Base-by-base conservation (phyloP, 2,329 filamentous ascomycete genomes). In the Lanzia echinophila region DNA sequence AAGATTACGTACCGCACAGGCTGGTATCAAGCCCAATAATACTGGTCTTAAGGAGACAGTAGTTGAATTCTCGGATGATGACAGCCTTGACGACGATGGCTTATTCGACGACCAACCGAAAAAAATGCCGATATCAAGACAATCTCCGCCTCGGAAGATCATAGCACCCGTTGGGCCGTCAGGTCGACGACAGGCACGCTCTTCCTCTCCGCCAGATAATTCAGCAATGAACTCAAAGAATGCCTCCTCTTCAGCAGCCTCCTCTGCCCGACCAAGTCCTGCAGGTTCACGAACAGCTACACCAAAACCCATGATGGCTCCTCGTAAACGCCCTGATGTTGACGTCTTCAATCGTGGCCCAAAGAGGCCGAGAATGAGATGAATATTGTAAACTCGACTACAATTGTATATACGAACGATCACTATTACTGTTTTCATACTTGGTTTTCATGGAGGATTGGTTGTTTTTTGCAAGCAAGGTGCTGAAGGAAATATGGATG, bases 11-110 rank as follows among this genome's bases (percentile, higher is more conserved):
- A 63, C 62, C 42, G 51, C 62, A 4, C 63, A 57, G 52, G 61
- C 58, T 43, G 45, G 56, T 46, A 47, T 46, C 19, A 55, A 53
- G 33, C 34, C 36, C 13, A 19, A 34, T 41, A 39, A 54, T 4
- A 20, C 33, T 8, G 41, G 34, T 24, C 43, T 47, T 5, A 57
- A 57, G 33, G 47, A 53, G 13, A 63, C 60, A 19, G 43, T 59
- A n/a, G 54, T 63, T 24, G 63, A 58, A 7, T 60, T 56, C 3
- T 64, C 60, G 8, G 61, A 63, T 13, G 62, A 65, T 6, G 59
- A 63, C 15, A 22, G 13, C 28, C 43, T 55, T 2, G 43, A 56
- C 17, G 58, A 58, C 22, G 58, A 58, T 2, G 58, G 65, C 12
- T 45, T 65, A 10, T 65, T 66, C 42, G 63, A 62, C 31, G 61